phyloP scores from a whole-genome alignment of 2,329 filamentous ascomycete genomes.

The Monilinia aucupariae region DNA sequence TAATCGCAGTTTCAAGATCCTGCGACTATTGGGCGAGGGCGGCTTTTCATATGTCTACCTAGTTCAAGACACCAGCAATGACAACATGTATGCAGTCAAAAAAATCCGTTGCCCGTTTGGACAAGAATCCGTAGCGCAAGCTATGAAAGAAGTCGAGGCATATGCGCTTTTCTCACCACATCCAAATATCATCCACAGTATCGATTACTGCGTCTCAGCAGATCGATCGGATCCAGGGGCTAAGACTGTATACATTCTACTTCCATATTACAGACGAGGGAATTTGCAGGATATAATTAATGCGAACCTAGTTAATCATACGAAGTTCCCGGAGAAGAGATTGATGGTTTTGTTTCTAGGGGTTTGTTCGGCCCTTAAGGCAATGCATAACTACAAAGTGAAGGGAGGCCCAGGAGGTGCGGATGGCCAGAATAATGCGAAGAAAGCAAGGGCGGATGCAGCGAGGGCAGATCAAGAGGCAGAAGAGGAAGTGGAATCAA shows the following conservation, averaged over 20 bases:
- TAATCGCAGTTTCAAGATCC: slow-evolving; percentile 88
- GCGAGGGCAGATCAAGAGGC: slow-evolving; percentile 40
- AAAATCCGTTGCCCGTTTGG: slow-evolving; percentile 99
- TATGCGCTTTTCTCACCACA: slow-evolving; percentile 84
- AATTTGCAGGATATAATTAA: slow-evolving; percentile 99
- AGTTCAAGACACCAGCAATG: slow-evolving; percentile 81
- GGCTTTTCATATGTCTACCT: slow-evolving; percentile 99
- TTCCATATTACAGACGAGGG: slow-evolving; percentile 91
- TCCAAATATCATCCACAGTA: slow-evolving; percentile 77
- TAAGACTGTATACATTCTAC: slow-evolving; percentile 93
- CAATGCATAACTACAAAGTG: slow-evolving; percentile 87
- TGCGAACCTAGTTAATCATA: slow-evolving; percentile 94
- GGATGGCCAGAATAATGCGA: slow-evolving; percentile 44
- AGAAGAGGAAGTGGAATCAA: slow-evolving; percentile 36
- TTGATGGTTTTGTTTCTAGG: slow-evolving; percentile 89
- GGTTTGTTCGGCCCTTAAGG: slow-evolving; percentile 78
- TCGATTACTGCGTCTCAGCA: slow-evolving; percentile 76
- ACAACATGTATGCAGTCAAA: slow-evolving; percentile 87
- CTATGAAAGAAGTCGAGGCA: slow-evolving; percentile 94
- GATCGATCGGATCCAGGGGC: slow-evolving; percentile 63
- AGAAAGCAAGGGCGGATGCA: slow-evolving; percentile 36
- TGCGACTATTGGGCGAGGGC: slow-evolving; percentile 90
- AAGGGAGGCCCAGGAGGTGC: slow-evolving; percentile 50
- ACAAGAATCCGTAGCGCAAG: slow-evolving; percentile 88
- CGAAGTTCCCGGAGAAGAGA: slow-evolving; percentile 77